Evolutionary conservation across 441 rosid genomes (phyloP).

Genomic region (Gossypium davidsonii): DNA sequence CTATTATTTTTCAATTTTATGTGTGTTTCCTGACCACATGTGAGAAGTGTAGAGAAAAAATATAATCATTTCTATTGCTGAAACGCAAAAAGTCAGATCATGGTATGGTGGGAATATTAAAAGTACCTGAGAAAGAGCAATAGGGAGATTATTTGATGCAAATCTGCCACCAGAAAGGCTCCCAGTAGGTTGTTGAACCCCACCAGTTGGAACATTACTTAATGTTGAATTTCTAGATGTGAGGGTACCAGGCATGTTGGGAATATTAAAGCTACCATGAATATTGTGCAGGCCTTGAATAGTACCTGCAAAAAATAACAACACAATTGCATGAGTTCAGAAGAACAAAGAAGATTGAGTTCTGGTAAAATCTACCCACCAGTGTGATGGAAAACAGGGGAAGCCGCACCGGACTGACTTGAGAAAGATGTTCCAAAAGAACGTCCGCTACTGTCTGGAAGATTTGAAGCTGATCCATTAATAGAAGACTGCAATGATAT

Average conservation of each 20-base stretch:
- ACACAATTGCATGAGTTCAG: constrained; percentile 12
- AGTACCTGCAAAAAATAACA: constrained; percentile 39
- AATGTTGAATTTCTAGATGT: constrained; percentile 64
- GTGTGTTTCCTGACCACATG: background rate
- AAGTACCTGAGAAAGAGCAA: constrained; percentile 79
- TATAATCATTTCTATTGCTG: background rate
- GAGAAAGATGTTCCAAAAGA: constrained; percentile 79
- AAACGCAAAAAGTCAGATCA: background rate
- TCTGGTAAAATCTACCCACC: constrained; percentile 42
- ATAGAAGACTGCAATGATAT: constrained; percentile 69
- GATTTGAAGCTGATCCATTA: constrained; percentile 75
- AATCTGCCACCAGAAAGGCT: constrained; percentile 76
- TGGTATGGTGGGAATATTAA: background rate
- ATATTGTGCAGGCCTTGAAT: constrained; percentile 79
- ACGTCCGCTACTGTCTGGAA: constrained; percentile 74
- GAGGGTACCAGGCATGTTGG: constrained; percentile 67
- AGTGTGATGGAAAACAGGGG: constrained; percentile 72
- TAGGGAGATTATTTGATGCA: constrained; percentile 74
- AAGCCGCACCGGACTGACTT: constrained; percentile 81
- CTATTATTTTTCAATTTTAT: background rate
- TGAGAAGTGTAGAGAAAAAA: background rate
- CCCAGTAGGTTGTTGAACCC: constrained; percentile 78
- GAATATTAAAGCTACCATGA: constrained; percentile 73
- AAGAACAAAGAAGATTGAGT: constrained; percentile 14
- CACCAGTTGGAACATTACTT: constrained; percentile 64